phyloP scores from a whole-genome alignment of 805 yeast genomes.

The Lipomyces yamadae region DNA sequence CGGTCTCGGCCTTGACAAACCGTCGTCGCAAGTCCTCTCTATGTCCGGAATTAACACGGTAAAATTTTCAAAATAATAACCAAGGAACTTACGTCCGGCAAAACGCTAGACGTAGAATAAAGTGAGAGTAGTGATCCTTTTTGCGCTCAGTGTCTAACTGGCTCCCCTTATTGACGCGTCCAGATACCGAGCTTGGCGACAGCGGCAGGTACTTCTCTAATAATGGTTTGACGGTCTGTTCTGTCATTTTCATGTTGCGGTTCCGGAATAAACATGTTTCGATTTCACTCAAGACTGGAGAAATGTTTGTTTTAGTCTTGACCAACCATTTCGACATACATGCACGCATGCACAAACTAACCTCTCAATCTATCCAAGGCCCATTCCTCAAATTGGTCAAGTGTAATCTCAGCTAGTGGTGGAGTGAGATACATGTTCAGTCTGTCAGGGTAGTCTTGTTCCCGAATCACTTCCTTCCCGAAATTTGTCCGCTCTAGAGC shows the following conservation, averaged over 20 bases:
- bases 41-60: conserved; percentile 37
- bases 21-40: conserved; percentile 76
- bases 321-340: too few relatives aligned
- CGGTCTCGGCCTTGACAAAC: conserved; percentile 76
- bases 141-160: conserved; percentile 63
- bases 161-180: conserved; percentile 33
- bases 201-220: conserved; percentile 70
- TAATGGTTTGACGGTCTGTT: conserved; percentile 65
- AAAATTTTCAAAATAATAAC: not conserved
- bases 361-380: conserved; percentile 84
- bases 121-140: conserved; percentile 93
- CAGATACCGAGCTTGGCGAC: conserved; percentile 49
- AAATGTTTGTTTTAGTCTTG: not conserved
- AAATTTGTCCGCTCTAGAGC: conserved; percentile 41
- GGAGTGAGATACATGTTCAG: conserved; percentile 76
- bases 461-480: conserved; percentile 47
- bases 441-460: conserved; percentile 57
- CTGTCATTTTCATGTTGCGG: conserved; percentile 67
- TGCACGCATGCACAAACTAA: not conserved
- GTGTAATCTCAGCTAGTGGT: conserved; percentile 82
- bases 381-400: conserved; percentile 94
- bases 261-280: conserved; percentile 74
- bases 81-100: conserved; percentile 56
- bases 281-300: conserved; percentile 72
- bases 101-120: conserved; percentile 83